A percentile compares a stretch with the other conserved stretches of the same genome.
Evolutionary conservation across 1,284 basidiomycete genomes (phyloP).

Genomic region (Paramarasmius palmivorus): DNA sequence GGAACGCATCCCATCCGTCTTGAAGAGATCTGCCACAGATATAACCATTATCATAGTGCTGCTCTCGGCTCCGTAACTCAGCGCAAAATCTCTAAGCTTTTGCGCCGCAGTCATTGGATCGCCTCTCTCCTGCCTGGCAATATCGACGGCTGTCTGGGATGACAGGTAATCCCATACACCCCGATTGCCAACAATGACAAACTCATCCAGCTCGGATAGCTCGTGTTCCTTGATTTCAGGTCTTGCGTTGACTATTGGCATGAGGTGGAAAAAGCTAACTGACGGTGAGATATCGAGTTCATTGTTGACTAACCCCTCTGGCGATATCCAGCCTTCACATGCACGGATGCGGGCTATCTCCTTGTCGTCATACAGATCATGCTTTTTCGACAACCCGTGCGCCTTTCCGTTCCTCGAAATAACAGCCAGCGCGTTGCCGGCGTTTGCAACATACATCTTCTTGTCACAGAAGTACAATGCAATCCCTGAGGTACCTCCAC

Average conservation of each 20-base stretch:
- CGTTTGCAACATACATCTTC: conserved; percentile 89
- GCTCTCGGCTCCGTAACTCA: conserved; percentile 94
- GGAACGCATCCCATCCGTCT: conserved; percentile 38
- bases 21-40: conserved; percentile 80
- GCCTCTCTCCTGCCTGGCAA: conserved; percentile 81
- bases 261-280: conserved; percentile 92
- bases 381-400: conserved; percentile 76
- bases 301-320: conserved; percentile 92
- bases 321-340: conserved; percentile 96
- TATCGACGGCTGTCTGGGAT: conserved; percentile 96
- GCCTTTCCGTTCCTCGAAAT: conserved; percentile 84
- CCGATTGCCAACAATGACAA: conserved; percentile 93
- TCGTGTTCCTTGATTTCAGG: conserved; percentile 78
- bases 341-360: conserved; percentile 88
- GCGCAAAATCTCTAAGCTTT: conserved; percentile 95
- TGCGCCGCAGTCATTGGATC: conserved; percentile 98
- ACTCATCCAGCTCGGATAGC: conserved; percentile 89
- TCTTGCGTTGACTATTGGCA: conserved; percentile 89
- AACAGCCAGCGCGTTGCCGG: conserved; percentile 88
- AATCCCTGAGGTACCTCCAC: conserved; percentile 85
- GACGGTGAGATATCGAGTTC: conserved; percentile 90
- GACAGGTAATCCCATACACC: conserved; percentile 95
- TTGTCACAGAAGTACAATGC: conserved; percentile 85
- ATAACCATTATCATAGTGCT: conserved; percentile 99
- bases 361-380: conserved; percentile 87